Evolutionary conservation across 192 early-diverging fungal genomes (phyloP).

Genomic region (Mortierella antarctica): DNA sequence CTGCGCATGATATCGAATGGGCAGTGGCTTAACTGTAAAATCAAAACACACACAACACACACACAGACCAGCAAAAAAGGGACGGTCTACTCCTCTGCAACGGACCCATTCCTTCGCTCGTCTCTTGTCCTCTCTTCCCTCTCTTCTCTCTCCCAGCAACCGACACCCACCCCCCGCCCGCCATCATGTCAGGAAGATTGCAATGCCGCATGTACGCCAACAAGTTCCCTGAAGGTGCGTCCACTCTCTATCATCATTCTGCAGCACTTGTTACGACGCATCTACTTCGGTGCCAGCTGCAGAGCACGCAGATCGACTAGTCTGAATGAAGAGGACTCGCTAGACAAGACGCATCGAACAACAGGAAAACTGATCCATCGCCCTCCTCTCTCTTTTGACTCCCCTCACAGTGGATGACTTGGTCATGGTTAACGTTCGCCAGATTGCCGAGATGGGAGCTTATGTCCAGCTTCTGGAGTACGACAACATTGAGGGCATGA

Average conservation of each 20-base stretch:
- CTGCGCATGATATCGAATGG: too few relatives aligned
- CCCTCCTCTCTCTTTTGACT: too few relatives aligned
- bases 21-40: too few relatives aligned
- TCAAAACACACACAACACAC: too few relatives aligned
- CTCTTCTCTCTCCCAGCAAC: background rate
- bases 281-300: background rate
- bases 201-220: slow-evolving; percentile 95
- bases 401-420: slow-evolving; percentile 78
- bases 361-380: too few relatives aligned
- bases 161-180: background rate
- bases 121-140: background rate
- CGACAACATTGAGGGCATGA: slow-evolving; percentile 98
- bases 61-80: too few relatives aligned
- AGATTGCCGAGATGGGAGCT: slow-evolving; percentile 97
- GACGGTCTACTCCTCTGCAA: too few relatives aligned
- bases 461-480: slow-evolving; percentile 96
- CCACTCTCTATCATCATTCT: background rate
- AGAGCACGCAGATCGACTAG: background rate
- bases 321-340: background rate
- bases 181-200: slow-evolving; percentile 56
- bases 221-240: slow-evolving; percentile 81
- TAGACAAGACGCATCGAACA: background rate
- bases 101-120: too few relatives aligned
- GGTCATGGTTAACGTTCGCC: slow-evolving; percentile 96
- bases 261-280: background rate